These are phyloP conservation scores for Cubamyces sp. DNA, from an alignment of 768 basidiomycete species.

Conservation along the genomic window DNA sequence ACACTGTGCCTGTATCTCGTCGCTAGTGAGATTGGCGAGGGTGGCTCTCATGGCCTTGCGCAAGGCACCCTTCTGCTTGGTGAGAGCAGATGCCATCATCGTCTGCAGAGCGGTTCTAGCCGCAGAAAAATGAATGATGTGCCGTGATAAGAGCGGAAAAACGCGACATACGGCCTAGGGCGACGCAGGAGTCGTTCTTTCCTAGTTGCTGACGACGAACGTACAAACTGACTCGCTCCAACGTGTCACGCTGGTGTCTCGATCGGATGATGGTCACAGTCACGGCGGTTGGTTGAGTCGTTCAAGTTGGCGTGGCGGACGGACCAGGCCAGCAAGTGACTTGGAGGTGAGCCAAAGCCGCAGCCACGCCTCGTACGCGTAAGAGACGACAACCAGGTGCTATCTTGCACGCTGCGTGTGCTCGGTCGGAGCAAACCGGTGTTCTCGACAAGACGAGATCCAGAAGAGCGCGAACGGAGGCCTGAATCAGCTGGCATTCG, in stretches of 20 bases:
- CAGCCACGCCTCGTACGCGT: background rate
- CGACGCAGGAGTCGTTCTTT: background rate
- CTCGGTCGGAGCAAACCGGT: conserved; percentile 20
- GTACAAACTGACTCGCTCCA: conserved; percentile 5
- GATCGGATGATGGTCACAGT: conserved; percentile 21
- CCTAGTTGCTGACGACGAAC: background rate
- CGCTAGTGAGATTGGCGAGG: conserved; percentile 48
- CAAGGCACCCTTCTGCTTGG: conserved; percentile 57
- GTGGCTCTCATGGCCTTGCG: conserved; percentile 52
- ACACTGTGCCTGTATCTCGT: conserved; percentile 67
- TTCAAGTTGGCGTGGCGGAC: background rate
- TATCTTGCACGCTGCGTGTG: conserved; percentile 6
- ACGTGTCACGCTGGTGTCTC: conserved; percentile 16
- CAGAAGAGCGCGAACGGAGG: background rate
- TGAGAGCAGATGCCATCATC: conserved; percentile 36
- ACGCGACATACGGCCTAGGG: background rate
- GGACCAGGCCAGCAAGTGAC: background rate
- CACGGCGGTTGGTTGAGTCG: conserved; percentile 12
- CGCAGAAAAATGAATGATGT: background rate
- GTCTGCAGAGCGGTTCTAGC: background rate
- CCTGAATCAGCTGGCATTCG: background rate
- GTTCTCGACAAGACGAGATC: conserved; percentile 20
- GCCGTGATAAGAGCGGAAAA: background rate
- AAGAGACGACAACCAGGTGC: background rate
- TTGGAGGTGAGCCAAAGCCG: background rate